phyloP scores from a whole-genome alignment of 2,329 filamentous ascomycete species.

The Biscogniauxia marginata region DNA sequence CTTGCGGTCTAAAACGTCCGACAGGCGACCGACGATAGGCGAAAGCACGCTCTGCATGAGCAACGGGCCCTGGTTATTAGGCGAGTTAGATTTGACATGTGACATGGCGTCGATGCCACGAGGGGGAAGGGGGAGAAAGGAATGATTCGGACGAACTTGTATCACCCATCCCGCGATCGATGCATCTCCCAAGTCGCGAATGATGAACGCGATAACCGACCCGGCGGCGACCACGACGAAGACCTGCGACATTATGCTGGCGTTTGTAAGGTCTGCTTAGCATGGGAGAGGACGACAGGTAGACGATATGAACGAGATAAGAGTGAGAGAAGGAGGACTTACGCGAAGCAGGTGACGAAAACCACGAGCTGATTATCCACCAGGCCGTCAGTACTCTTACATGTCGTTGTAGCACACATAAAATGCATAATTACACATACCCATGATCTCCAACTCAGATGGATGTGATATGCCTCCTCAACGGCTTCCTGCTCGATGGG shows the following conservation, averaged over 20 bases:
- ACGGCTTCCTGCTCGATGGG: slow-evolving; percentile 34
- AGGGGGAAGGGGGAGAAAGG: not conserved
- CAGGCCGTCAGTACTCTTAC: slow-evolving; percentile 1
- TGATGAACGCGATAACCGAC: slow-evolving; percentile 55
- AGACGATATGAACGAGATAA: no score
- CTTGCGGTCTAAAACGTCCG: slow-evolving; percentile 56
- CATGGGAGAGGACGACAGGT: not conserved
- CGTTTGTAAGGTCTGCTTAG: not conserved
- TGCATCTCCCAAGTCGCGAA: slow-evolving; percentile 51
- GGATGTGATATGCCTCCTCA: slow-evolving; percentile 39
- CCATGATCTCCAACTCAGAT: slow-evolving; percentile 56
- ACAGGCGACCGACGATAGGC: slow-evolving; percentile 54
- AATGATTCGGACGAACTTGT: slow-evolving; percentile 34
- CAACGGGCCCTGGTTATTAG: slow-evolving; percentile 46
- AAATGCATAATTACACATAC: slow-evolving; percentile 22
- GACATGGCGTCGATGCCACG: no score
- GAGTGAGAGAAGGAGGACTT: slow-evolving; percentile 19
- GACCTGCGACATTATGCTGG: slow-evolving; percentile 50
- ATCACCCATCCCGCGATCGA: slow-evolving; percentile 56
- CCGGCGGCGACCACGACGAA: slow-evolving; percentile 56
- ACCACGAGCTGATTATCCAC: slow-evolving; percentile 31
- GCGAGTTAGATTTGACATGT: not conserved
- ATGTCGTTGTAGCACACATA: not conserved
- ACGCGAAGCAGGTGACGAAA: slow-evolving; percentile 49
- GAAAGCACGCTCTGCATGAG: slow-evolving; percentile 58